Conservation (phyloP, 2,329 filamentous ascomycete species). For the Diaporthe destruens region DNA sequence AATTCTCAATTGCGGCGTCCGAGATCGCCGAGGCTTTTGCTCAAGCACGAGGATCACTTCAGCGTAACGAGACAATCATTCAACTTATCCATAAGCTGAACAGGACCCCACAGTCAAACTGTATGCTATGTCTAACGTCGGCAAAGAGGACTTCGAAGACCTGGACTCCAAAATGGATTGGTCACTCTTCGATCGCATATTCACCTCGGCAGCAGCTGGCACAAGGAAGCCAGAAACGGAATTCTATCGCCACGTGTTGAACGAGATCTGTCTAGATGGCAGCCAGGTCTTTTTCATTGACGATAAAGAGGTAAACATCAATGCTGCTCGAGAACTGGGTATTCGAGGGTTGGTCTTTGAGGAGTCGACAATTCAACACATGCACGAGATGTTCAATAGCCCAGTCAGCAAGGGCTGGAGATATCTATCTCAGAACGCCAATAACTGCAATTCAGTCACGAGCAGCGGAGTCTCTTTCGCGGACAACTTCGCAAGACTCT, state of each 20-base stretch:
- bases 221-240: slow-evolving; percentile 51
- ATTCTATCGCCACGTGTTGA: slow-evolving; percentile 51
- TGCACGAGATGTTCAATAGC: neutral
- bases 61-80: slow-evolving; percentile 45
- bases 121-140: slow-evolving; percentile 51
- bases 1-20: slow-evolving; percentile 45
- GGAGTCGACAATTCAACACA: slow-evolving; percentile 32
- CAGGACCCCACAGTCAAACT: slow-evolving; percentile 41
- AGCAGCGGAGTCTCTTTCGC: neutral
- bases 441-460: neutral
- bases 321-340: slow-evolving; percentile 44
- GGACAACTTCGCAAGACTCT: neutral
- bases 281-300: neutral
- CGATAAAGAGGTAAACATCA: slow-evolving; percentile 11
- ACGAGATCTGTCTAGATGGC: slow-evolving; percentile 39
- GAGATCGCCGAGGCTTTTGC: slow-evolving; percentile 47
- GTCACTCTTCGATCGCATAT: slow-evolving; percentile 51
- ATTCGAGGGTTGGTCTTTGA: slow-evolving; percentile 43
- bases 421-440: slow-evolving; percentile 1
- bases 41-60: slow-evolving; percentile 48
- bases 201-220: slow-evolving; percentile 50
- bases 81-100: slow-evolving; percentile 44
- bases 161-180: slow-evolving; percentile 48
- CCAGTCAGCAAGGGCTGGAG: slow-evolving; percentile 2
- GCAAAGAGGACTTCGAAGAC: slow-evolving; percentile 46